phyloP scores from a whole-genome alignment of 805 yeast genomes.

The Candida pseudoglaebosa region DNA sequence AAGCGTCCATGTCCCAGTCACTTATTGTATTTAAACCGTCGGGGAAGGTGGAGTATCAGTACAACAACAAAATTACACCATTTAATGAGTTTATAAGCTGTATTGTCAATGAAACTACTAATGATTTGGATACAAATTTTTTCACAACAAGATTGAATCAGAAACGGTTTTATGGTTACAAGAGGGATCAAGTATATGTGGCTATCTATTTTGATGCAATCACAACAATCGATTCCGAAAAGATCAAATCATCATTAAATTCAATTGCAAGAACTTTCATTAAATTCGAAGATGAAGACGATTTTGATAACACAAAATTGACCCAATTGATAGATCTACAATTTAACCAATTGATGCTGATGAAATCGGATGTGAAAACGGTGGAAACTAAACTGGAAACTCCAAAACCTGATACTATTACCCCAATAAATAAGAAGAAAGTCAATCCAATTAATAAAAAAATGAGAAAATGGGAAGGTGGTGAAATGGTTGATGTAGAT shows the following conservation, averaged over 20 bases:
- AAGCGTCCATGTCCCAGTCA: conserved; percentile 34
- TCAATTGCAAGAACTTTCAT: conserved; percentile 31
- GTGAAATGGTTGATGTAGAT: conserved; percentile 29
- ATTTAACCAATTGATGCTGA: conserved; percentile 33
- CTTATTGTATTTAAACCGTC: conserved; percentile 33
- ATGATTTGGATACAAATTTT: conserved; percentile 30
- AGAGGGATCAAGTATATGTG: conserved; percentile 24
- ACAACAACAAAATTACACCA: conserved; percentile 31
- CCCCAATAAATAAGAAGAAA: conserved; percentile 9
- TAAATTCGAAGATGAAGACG: conserved; percentile 24
- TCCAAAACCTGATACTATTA: conserved; percentile 9
- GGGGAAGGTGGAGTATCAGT: conserved; percentile 34
- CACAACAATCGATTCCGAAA: conserved; percentile 36
- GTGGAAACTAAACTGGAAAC: not conserved
- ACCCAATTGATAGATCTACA: conserved; percentile 34
- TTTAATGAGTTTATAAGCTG: conserved; percentile 36
- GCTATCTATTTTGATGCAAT: conserved; percentile 38
- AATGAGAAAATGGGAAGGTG: conserved; percentile 44
- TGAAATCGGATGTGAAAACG: conserved; percentile 12
- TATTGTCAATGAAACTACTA: conserved; percentile 31
- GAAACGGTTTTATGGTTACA: conserved; percentile 32
- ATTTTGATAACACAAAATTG: conserved; percentile 18
- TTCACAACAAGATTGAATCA: conserved; percentile 27
- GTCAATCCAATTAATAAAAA: conserved; percentile 20
- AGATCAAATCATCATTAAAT: conserved; percentile 26